These are phyloP conservation scores for Xylaria arbuscula DNA, from an alignment of 2,329 filamentous ascomycete species.

Conservation along the genomic window DNA sequence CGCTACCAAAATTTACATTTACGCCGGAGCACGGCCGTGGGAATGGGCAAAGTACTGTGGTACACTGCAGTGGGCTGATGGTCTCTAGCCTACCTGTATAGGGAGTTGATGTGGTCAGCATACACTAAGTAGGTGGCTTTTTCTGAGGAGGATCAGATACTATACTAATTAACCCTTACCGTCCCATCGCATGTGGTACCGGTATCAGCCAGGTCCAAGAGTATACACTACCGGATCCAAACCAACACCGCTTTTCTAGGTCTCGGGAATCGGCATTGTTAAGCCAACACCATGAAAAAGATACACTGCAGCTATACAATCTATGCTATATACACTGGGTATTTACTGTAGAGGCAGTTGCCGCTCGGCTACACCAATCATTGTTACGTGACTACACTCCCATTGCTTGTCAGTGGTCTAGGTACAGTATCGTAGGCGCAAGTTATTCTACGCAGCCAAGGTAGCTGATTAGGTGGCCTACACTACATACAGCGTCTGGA, in stretches of 20 bases:
- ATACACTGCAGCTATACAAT: constrained; percentile 12
- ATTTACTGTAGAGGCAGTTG: background rate
- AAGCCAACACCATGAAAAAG: background rate
- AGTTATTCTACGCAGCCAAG: background rate
- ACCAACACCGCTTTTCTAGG: background rate
- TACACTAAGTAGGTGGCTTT: background rate
- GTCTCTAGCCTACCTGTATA: background rate
- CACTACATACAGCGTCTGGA: background rate
- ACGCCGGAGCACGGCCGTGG: constrained; percentile 24
- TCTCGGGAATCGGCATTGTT: constrained; percentile 9
- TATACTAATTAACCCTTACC: constrained; percentile 13
- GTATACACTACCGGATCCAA: background rate
- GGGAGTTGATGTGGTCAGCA: background rate
- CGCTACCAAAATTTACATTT: constrained; percentile 4
- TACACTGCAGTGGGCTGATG: background rate
- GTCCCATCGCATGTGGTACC: too few species aligned
- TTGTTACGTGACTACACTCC: background rate
- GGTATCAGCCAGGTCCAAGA: background rate
- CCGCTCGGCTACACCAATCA: background rate
- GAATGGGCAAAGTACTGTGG: constrained; percentile 7
- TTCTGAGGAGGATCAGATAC: background rate
- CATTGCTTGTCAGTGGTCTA: background rate
- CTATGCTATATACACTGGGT: background rate
- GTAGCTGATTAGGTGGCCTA: background rate
- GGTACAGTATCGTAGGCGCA: constrained; percentile 2